A percentile compares a stretch with the other conserved stretches of the same genome.
phyloP scores from a whole-genome alignment of 495 filamentous ascomycete species.

The Penicillium nucicola region DNA sequence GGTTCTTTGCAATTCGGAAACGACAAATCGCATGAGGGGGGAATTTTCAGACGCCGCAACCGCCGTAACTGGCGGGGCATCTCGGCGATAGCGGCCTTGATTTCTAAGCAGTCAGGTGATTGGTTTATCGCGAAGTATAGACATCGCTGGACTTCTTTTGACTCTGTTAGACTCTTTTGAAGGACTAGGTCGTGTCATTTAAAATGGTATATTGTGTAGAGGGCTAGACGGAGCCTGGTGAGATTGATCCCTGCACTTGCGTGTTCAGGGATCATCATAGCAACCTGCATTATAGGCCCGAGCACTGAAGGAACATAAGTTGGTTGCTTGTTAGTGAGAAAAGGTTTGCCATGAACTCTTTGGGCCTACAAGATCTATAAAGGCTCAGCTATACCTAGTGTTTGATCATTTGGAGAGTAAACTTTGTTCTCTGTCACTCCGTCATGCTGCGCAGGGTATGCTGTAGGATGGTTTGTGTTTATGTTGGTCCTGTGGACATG shows the following conservation, averaged over 20 bases:
- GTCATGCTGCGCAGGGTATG: no score
- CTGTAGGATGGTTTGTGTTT: no score
- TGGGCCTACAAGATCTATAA: no score
- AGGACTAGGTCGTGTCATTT: not conserved
- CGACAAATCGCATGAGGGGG: slow-evolving; percentile 15
- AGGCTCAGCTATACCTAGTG: no score
- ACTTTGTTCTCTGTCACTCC: no score
- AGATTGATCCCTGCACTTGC: not conserved
- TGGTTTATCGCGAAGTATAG: no score
- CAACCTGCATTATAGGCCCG: not conserved
- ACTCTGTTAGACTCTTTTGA: no score
- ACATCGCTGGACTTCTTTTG: no score
- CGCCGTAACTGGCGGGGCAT: slow-evolving; percentile 30
- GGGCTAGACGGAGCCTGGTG: not conserved
- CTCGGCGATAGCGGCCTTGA: slow-evolving; percentile 31
- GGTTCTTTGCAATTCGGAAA: slow-evolving; percentile 23
- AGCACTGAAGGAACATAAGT: not conserved
- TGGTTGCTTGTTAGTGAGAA: no score
- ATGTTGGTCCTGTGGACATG: no score
- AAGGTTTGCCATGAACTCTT: no score
- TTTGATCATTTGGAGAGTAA: no score
- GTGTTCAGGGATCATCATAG: not conserved
- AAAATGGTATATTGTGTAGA: not conserved
- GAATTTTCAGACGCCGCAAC: slow-evolving; percentile 20
- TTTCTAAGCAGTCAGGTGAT: slow-evolving; percentile 33